Conservation (phyloP, 2,329 filamentous ascomycete species). For the Fusarium sp. region DNA sequence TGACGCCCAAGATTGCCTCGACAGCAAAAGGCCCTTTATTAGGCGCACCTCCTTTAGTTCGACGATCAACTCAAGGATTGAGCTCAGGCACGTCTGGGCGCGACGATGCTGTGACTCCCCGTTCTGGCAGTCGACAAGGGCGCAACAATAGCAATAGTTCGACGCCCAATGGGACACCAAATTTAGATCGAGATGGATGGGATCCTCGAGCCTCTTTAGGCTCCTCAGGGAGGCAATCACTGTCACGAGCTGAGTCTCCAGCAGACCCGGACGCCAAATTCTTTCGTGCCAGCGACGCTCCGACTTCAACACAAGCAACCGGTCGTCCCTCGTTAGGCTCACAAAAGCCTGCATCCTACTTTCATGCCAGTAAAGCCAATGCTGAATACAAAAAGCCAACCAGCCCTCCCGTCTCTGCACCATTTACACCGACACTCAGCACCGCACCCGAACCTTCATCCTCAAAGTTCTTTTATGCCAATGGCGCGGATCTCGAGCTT, state of each 20-base stretch:
- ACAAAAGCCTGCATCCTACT: constrained; percentile 64
- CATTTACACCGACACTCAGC: constrained; percentile 49
- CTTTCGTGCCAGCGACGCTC: constrained; percentile 89
- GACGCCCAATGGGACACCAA: constrained; percentile 72
- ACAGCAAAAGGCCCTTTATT: constrained; percentile 50
- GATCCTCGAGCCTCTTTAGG: constrained; percentile 52
- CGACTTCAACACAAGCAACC: constrained; percentile 52
- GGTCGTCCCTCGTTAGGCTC: constrained; percentile 51
- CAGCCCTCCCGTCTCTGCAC: constrained; percentile 43
- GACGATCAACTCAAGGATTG: constrained; percentile 45
- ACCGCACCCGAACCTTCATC: constrained; percentile 52
- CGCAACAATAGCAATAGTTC: constrained; percentile 74
- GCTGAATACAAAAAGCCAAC: constrained; percentile 51
- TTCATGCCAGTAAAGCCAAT: constrained; percentile 64
- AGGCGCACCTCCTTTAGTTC: constrained; percentile 54
- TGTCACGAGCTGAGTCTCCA: constrained; percentile 40
- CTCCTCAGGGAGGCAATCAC: constrained; percentile 37
- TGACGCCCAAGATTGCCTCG: constrained; percentile 66
- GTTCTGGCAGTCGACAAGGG: constrained; percentile 77
- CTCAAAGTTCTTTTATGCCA: constrained; percentile 80
- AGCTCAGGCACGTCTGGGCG: constrained; percentile 12
- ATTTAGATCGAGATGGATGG: constrained; percentile 56
- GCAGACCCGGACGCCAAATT: constrained; percentile 68
- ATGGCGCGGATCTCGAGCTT: constrained; percentile 65
- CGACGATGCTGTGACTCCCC: constrained; percentile 69